phyloP scores from a whole-genome alignment of 176 grass and related monocot species.

The Oryza rufipogon region DNA sequence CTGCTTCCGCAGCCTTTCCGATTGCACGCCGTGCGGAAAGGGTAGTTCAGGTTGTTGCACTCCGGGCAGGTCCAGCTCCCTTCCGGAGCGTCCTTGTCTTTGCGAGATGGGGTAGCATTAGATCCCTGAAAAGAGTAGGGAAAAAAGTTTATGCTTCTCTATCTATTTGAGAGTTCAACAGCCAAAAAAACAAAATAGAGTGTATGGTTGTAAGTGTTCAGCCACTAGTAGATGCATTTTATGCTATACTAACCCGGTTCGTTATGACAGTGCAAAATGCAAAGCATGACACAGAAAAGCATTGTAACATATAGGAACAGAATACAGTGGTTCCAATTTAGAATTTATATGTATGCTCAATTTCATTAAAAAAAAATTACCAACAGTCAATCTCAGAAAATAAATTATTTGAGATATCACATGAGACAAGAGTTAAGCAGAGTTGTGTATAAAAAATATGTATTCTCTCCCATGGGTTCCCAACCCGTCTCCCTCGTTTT shows the following conservation, averaged over 20 bases:
- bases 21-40: slow-evolving; percentile 79
- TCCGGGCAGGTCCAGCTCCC: slow-evolving; percentile 91
- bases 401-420: neutral
- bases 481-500: no score
- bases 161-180: neutral
- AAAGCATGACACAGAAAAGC: neutral
- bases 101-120: slow-evolving; percentile 30
- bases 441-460: neutral
- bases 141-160: neutral
- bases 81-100: slow-evolving; percentile 76
- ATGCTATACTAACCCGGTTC: neutral
- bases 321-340: no score
- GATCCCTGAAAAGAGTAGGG: slow-evolving; percentile 19
- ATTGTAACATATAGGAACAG: no score
- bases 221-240: neutral
- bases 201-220: neutral
- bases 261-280: neutral
- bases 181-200: neutral
- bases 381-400: no score
- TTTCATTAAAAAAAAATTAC: no score
- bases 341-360: no score
- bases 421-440: neutral
- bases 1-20: slow-evolving; percentile 73
- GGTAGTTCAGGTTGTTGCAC: slow-evolving; percentile 91
- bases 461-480: no score